phyloP scores from a whole-genome alignment of 306 rosid genomes.

The Begonia loranthoides region DNA sequence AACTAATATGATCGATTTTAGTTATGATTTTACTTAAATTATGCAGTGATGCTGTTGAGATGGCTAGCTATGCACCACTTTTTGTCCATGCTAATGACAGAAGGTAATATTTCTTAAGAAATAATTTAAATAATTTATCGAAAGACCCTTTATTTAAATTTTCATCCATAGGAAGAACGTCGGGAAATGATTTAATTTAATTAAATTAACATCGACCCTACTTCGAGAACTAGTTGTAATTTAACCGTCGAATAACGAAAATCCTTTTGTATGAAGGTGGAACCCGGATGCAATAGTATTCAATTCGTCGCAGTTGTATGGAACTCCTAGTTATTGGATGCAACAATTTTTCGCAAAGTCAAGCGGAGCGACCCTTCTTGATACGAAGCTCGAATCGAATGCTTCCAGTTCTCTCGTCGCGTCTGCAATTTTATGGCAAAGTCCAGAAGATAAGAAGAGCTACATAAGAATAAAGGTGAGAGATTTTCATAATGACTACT shows the following conservation, averaged over 20 bases:
- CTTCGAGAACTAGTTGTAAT: constrained; percentile 3
- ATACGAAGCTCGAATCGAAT: constrained; percentile 32
- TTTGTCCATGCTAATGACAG: constrained; percentile 65
- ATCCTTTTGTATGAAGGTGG: constrained; percentile 39
- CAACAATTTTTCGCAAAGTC: constrained; percentile 53
- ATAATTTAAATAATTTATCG: not conserved
- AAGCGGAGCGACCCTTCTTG: constrained; percentile 71
- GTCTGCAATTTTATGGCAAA: constrained; percentile 48
- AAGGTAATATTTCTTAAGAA: constrained; percentile 25
- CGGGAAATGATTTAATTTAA: no score
- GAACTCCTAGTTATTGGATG: constrained; percentile 96
- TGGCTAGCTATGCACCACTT: constrained; percentile 98
- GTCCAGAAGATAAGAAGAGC: constrained; percentile 12
- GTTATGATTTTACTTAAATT: constrained; percentile 2
- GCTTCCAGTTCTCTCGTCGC: constrained; percentile 29
- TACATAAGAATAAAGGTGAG: constrained; percentile 59
- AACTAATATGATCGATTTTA: not conserved
- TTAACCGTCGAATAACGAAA: constrained; percentile 8
- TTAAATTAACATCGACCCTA: not conserved
- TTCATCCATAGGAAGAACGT: no score
- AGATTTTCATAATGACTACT: not conserved
- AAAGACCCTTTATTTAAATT: no score
- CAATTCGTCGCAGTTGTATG: constrained; percentile 53
- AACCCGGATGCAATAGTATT: constrained; percentile 92
- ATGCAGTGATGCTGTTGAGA: constrained; percentile 61